Evolutionary conservation across 306 rosid species (phyloP), one percentile per base, ranked within the genome.

Genomic region (Macrotyloma uniflorum): DNA sequence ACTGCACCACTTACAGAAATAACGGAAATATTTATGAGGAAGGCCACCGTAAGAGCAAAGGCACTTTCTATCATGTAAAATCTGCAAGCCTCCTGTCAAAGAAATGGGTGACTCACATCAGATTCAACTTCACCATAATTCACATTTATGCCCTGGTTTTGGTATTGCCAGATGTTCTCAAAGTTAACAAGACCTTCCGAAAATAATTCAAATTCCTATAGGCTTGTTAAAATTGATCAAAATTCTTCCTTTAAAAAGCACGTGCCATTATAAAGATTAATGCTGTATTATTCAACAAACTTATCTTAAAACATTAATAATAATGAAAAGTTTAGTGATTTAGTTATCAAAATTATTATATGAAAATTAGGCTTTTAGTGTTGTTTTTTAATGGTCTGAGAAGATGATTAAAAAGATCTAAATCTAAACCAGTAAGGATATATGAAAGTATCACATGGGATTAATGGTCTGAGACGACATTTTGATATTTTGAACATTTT

Each of bases 1-100:
- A 93, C 91, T 7, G 96, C 85, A 16, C 98, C 98, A 70, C 94
- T 93, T 65, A 93, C 96, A 4, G 98, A 90, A 59, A 90, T 93
- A 74, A 93, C 83, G 0, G 98, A 89, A 43, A 93, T 59, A 67
- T 90, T 93, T 73, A 93, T 93, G 72, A 88, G 83, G 83, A 93
- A 93, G 66, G 98, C 93, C 68, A 93, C 83, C 80, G n/a, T 59
- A 38, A 93, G 98, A 67, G 98, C 98, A 83, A 93, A 86, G 43
- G 82, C 98, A 61, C 96, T 93, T 84, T 90, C 98, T 53, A 93
- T 77, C 90, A 84, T 68, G 81, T 90, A 93, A 84, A 90, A 93
- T 83, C 94, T 85, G 87, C 94, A 89, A 53, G 98, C 96, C 78
- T 93, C 94, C 98, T 93, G 88, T 23, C 23, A 80, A 68, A 68